A percentile compares a stretch with the other conserved stretches of the same genome.
Conservation (phyloP, 2,329 filamentous ascomycete species). For the Alternaria angustiovoidea region DNA sequence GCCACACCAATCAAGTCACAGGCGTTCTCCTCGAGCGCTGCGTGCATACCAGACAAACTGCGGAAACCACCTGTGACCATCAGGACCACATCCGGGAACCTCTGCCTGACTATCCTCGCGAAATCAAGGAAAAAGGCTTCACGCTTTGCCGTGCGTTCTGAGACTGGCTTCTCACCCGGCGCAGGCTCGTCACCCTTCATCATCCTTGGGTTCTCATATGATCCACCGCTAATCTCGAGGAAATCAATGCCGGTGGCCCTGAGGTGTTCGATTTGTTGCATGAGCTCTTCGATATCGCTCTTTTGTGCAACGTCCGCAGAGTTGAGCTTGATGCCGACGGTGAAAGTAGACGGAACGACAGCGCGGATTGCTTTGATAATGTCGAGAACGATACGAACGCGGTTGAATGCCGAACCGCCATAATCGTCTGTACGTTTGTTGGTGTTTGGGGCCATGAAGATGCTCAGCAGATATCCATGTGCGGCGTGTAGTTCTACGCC, state of each 20-base stretch:
- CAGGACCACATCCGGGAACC: constrained; percentile 46
- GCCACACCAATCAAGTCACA: constrained; percentile 28
- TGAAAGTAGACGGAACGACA: constrained; percentile 54
- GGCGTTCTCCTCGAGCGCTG: constrained; percentile 56
- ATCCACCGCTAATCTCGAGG: constrained; percentile 72
- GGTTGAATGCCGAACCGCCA: constrained; percentile 57
- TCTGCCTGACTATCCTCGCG: constrained; percentile 58
- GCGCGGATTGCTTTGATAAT: constrained; percentile 55
- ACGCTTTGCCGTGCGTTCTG: constrained; percentile 59
- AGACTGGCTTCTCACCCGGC: background rate
- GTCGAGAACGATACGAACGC: constrained; percentile 56
- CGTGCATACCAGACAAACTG: constrained; percentile 63
- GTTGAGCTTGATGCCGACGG: constrained; percentile 61
- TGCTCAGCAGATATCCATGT: constrained; percentile 58
- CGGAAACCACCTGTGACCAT: constrained; percentile 68
- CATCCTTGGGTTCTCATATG: constrained; percentile 20
- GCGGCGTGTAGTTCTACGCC: constrained; percentile 63
- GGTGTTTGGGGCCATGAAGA: background rate
- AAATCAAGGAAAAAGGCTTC: constrained; percentile 77
- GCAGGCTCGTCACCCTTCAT: constrained; percentile 7
- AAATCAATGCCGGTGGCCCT: constrained; percentile 66
- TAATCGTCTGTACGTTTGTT: constrained; percentile 60
- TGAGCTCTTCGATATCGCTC: constrained; percentile 56
- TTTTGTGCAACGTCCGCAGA: constrained; percentile 57
- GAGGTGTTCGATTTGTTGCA: constrained; percentile 66